A percentile compares a stretch with the other conserved stretches of the same genome.
Evolutionary conservation across 2,329 filamentous ascomycete genomes (phyloP).

Genomic region (Didymella sp.): DNA sequence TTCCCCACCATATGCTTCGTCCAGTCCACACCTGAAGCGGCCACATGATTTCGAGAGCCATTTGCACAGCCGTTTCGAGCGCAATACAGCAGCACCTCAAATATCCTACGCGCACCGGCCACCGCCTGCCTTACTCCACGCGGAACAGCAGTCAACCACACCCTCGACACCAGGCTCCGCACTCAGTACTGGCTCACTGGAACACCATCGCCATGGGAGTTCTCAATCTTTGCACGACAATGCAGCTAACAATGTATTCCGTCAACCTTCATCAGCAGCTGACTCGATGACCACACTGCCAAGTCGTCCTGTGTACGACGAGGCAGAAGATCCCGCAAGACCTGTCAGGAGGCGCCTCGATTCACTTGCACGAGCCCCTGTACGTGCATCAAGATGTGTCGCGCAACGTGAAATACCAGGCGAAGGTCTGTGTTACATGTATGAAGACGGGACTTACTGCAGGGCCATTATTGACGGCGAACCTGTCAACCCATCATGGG

Average conservation of each 20-base stretch:
- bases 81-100: conserved; percentile 40
- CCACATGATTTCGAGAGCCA: conserved; percentile 45
- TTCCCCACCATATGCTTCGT: conserved; percentile 39
- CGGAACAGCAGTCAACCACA: conserved; percentile 32
- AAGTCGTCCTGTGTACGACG: conserved; percentile 35
- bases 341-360: conserved; percentile 45
- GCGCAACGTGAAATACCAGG: conserved; percentile 68
- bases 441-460: conserved; percentile 83
- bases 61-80: conserved; percentile 35
- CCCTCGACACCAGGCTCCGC: conserved; percentile 35
- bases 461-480: conserved; percentile 86
- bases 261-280: conserved; percentile 36
- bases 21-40: conserved; percentile 47
- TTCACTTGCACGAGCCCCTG: conserved; percentile 42
- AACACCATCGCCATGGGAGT: conserved; percentile 35
- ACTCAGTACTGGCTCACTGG: conserved; percentile 29
- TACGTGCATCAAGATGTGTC: conserved; percentile 45
- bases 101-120: conserved; percentile 39
- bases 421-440: conserved; percentile 83
- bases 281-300: conserved; percentile 28
- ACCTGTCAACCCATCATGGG: conserved; percentile 88
- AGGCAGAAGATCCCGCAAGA: conserved; percentile 39
- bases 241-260: conserved; percentile 27
- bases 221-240: conserved; percentile 35
- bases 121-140: conserved; percentile 24